These are phyloP conservation scores for Starmerella apicola DNA, from an alignment of 805 yeast species.

Conservation along the genomic window DNA sequence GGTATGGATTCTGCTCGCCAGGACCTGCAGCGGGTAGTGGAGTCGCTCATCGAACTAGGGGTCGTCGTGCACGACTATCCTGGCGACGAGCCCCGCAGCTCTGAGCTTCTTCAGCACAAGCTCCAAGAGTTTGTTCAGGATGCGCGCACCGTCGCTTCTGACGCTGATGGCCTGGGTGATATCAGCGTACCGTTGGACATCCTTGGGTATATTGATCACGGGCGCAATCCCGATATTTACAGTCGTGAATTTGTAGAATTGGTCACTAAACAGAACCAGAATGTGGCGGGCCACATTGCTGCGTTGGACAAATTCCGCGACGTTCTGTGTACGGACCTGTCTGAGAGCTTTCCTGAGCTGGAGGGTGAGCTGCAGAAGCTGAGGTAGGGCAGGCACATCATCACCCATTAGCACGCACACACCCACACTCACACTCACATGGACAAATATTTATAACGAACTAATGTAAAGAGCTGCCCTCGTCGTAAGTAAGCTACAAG, in stretches of 20 bases:
- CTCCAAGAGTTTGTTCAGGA: slow-evolving; percentile 17
- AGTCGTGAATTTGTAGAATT: slow-evolving; percentile 94
- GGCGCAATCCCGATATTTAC: slow-evolving; percentile 92
- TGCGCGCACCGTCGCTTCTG: slow-evolving; percentile 11
- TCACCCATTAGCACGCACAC: too few species aligned
- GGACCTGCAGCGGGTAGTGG: slow-evolving; percentile 45
- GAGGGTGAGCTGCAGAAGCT: too few species aligned
- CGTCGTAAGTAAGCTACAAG: too few species aligned
- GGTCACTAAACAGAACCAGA: slow-evolving; percentile 79
- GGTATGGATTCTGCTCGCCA: slow-evolving; percentile 20
- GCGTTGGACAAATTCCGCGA: slow-evolving; percentile 54
- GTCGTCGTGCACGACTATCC: slow-evolving; percentile 88
- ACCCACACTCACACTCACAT: too few species aligned
- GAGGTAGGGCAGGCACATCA: too few species aligned
- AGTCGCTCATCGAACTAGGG: slow-evolving; percentile 78
- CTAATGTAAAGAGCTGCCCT: too few species aligned
- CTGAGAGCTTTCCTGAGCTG: slow-evolving; percentile 69
- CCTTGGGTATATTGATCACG: slow-evolving; percentile 86
- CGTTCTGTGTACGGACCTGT: slow-evolving; percentile 54
- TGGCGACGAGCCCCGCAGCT: slow-evolving; percentile 64
- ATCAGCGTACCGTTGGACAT: slow-evolving; percentile 55
- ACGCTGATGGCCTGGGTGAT: slow-evolving; percentile 14
- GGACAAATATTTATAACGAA: too few species aligned
- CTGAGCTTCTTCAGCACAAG: slow-evolving; percentile 37
- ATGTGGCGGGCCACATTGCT: slow-evolving; percentile 67